phyloP scores from a whole-genome alignment of 805 yeast species.

The Kodamaea leandrae region DNA sequence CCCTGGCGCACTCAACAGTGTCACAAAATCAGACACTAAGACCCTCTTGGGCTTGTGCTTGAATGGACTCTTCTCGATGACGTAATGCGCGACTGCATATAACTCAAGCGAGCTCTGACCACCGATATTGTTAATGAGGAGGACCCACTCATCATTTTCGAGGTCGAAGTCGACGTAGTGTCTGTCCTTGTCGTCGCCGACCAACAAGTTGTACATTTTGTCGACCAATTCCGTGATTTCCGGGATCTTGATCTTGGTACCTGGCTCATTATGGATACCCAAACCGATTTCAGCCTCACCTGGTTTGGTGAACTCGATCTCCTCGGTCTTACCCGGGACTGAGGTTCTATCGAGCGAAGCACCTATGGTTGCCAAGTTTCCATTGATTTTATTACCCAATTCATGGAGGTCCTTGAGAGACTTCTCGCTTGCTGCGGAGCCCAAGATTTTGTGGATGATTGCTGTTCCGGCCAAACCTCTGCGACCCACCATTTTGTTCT shows the following conservation, averaged over 20 bases:
- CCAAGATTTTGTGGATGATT: constrained; percentile 79
- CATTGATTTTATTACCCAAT: constrained; percentile 60
- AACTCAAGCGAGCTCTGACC: constrained; percentile 83
- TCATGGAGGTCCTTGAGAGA: constrained; percentile 50
- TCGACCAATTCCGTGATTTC: constrained; percentile 55
- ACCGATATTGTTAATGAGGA: constrained; percentile 83
- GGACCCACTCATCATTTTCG: constrained; percentile 56
- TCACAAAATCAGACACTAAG: constrained; percentile 75
- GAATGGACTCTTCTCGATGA: constrained; percentile 49
- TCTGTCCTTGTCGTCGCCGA: constrained; percentile 68
- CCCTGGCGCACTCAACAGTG: constrained; percentile 91
- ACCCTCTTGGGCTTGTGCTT: constrained; percentile 65
- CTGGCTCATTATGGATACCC: constrained; percentile 97
- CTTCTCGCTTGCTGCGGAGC: constrained; percentile 56
- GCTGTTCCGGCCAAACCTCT: constrained; percentile 93
- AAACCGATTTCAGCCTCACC: constrained; percentile 86
- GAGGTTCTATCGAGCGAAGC: constrained; percentile 86
- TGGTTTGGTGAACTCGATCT: constrained; percentile 46
- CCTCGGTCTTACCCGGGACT: constrained; percentile 69
- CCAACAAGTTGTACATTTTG: constrained; percentile 61
- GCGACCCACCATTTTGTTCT: constrained; percentile 90
- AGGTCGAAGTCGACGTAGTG: constrained; percentile 68
- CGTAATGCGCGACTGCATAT: constrained; percentile 65
- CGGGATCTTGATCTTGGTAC: constrained; percentile 69
- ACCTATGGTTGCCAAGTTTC: constrained; percentile 78